Base-by-base conservation (phyloP, 257 asterid species). In the Striga asiatica region DNA sequence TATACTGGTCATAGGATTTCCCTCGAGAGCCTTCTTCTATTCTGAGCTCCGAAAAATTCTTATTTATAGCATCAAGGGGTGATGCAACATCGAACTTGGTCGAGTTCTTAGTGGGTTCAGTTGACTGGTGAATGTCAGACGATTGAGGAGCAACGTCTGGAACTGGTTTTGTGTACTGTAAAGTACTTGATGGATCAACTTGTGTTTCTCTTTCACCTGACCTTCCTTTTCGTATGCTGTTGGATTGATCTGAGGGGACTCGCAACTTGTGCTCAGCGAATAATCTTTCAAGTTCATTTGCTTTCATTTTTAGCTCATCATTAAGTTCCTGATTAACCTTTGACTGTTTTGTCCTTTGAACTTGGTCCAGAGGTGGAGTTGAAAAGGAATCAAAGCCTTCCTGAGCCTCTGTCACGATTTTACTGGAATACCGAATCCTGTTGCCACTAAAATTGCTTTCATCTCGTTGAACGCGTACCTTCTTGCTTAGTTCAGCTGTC, bases 281-380 rank as follows among this genome's bases (percentile, higher is more conserved):
- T 29, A 88, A 87, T 71, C 74, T 92, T 66, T 92, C 99, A 37
- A 92, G 99, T 74, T 88, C 95, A 62, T 73, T 81, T 18, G 99
- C 99, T 70, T 92, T 92, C 69, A 83, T 25, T 77, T 81, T 75
- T 72, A 92, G 65, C 76, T 85, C 97, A 71, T 82, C 84, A 34
- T 92, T 88, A 38, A 78, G 85, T 23, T 92, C 96, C 64, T 81
- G 94, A 66, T 83, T 92, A 57, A 78, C 94, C 75, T 85, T 92
- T 52, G 93, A 45, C 55, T 67, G 88, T 50, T 82, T 76, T 70
- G 13, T 74, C 71, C 82, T 85, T 60, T 76, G 97, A 54, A 64
- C 52, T 56, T 68, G 84, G 27, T 80, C 83, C 7, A 78, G 70
- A 67, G 80, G 76, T 25, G 89, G 81, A 8, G 84, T 72, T 13